These are phyloP conservation scores for Dendrobium chrysotoxum DNA, from an alignment of 106 monocot genomes.

Conservation along the genomic window DNA sequence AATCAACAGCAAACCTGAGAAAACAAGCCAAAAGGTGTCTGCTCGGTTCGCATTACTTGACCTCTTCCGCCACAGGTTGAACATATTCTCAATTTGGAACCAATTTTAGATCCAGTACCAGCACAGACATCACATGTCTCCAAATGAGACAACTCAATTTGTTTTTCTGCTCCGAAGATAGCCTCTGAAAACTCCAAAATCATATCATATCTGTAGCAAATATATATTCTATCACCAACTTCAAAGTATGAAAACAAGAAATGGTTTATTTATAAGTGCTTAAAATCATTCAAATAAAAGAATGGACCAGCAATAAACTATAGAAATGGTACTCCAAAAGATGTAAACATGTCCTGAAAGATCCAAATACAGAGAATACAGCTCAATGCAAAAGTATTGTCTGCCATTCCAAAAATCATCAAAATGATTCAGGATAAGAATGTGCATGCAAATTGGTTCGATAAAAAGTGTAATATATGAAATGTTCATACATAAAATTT, in stretches of 20 bases:
- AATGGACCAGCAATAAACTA: neutral
- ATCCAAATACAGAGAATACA: neutral
- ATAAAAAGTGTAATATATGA: no score
- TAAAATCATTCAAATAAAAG: neutral
- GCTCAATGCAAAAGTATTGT: neutral
- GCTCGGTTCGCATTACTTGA: conserved; percentile 98
- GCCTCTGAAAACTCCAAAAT: conserved; percentile 82
- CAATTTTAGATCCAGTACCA: conserved; percentile 84
- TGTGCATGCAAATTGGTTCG: no score
- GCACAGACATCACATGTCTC: conserved; percentile 80
- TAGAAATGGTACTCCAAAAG: neutral
- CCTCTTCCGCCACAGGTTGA: conserved; percentile 96
- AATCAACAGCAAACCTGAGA: conserved; percentile 63
- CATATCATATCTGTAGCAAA: conserved; percentile 72
- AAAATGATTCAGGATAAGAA: no score
- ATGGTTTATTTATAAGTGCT: neutral
- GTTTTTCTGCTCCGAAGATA: conserved; percentile 90
- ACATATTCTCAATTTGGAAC: conserved; percentile 88
- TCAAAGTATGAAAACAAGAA: neutral
- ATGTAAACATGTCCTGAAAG: neutral
- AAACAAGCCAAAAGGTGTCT: conserved; percentile 96
- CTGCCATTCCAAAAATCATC: no score
- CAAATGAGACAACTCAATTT: conserved; percentile 85
- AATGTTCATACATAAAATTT: no score
- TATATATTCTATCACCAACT: neutral